These are phyloP conservation scores for Fusarium caatingaense DNA, from an alignment of 2,329 filamentous ascomycete genomes.

Conservation along the genomic window DNA sequence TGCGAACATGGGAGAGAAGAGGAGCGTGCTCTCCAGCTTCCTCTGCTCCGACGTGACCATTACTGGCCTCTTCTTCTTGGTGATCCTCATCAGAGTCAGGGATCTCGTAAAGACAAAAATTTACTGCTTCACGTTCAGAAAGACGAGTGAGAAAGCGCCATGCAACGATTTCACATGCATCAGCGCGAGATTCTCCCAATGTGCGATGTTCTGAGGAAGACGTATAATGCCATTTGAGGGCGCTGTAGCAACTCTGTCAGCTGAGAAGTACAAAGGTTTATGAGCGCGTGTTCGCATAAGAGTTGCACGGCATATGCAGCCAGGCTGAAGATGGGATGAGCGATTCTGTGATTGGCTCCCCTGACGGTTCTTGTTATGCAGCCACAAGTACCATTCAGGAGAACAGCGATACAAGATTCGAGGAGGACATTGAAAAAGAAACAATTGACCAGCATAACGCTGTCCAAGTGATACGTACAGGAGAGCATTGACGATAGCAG, in stretches of 20 bases:
- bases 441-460: background rate
- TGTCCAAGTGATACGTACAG: slow-evolving; percentile 65
- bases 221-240: slow-evolving; percentile 80
- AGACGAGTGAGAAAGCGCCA: slow-evolving; percentile 80
- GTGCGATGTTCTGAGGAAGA: slow-evolving; percentile 71
- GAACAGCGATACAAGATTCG: background rate
- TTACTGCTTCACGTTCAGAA: slow-evolving; percentile 78
- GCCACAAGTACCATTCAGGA: slow-evolving; percentile 12
- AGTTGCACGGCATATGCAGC: slow-evolving; percentile 18
- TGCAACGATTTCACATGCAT: slow-evolving; percentile 83
- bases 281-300: background rate
- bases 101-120: slow-evolving; percentile 80
- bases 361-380: slow-evolving; percentile 17
- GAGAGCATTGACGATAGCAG: slow-evolving; percentile 76
- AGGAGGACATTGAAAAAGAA: background rate
- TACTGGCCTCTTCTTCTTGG: slow-evolving; percentile 26
- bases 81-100: slow-evolving; percentile 56
- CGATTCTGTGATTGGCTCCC: slow-evolving; percentile 27
- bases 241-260: slow-evolving; percentile 59
- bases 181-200: slow-evolving; percentile 74
- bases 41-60: slow-evolving; percentile 46
- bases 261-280: background rate
- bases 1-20: slow-evolving; percentile 55
- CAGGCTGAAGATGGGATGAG: slow-evolving; percentile 9
- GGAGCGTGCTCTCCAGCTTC: slow-evolving; percentile 62